A percentile compares a stretch with the other conserved stretches of the same genome.
Conservation (phyloP, 2,329 filamentous ascomycete genomes). For the Pyrenochaeta sp. region DNA sequence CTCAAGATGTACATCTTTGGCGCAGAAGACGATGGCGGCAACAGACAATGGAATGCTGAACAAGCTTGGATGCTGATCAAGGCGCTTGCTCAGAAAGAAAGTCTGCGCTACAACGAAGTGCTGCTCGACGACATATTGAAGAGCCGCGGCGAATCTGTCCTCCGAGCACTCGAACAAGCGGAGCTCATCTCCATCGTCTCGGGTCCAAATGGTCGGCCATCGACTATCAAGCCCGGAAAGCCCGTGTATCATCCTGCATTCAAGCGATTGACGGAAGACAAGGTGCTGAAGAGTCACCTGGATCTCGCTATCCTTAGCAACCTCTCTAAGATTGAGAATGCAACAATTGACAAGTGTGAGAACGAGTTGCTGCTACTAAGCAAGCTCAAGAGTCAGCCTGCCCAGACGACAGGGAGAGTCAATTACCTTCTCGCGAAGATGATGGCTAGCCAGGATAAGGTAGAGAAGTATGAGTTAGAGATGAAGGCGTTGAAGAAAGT, state of each 20-base stretch:
- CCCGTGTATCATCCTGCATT: constrained; percentile 90
- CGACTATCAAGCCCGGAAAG: constrained; percentile 79
- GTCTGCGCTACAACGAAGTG: constrained; percentile 84
- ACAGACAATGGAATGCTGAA: constrained; percentile 77
- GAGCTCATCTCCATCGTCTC: constrained; percentile 84
- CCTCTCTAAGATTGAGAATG: constrained; percentile 74
- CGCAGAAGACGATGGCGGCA: constrained; percentile 60
- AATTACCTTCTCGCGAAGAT: constrained; percentile 79
- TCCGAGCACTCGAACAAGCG: constrained; percentile 82
- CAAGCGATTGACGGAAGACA: constrained; percentile 72
- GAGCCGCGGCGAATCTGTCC: constrained; percentile 73
- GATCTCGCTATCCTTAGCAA: constrained; percentile 72
- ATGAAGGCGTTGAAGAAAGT: constrained; percentile 76
- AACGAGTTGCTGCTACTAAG: constrained; percentile 77
- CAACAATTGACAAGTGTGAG: constrained; percentile 80
- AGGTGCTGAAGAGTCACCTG: constrained; percentile 75
- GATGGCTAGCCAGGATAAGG: constrained; percentile 75
- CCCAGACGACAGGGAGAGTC: constrained; percentile 71
- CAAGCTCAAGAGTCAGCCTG: constrained; percentile 73
- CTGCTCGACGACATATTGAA: constrained; percentile 80
- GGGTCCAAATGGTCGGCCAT: constrained; percentile 76
- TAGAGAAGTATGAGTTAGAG: constrained; percentile 77
- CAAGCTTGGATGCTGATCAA: constrained; percentile 93
- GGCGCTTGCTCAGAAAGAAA: constrained; percentile 72
- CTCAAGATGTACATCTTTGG: constrained; percentile 87